These are phyloP conservation scores for Trichoderma sp. DNA, from an alignment of 2,329 filamentous ascomycete species.

Conservation along the genomic window DNA sequence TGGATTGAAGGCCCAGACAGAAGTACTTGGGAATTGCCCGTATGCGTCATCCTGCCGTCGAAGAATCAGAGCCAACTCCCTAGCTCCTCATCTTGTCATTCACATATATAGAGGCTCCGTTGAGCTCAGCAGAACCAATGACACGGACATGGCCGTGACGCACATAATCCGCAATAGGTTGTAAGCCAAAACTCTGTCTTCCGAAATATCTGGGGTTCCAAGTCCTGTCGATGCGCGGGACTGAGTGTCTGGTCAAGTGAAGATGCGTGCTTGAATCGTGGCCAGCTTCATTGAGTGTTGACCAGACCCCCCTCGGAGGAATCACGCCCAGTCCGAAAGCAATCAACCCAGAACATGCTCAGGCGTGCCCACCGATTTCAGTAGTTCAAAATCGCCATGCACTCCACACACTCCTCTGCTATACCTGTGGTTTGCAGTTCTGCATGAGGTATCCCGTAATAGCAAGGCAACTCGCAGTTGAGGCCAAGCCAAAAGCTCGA, in stretches of 20 bases:
- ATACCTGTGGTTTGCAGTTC: background rate
- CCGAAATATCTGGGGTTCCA: background rate
- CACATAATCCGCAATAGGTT: background rate
- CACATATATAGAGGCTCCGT: background rate
- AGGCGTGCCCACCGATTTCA: background rate
- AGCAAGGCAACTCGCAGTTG: background rate
- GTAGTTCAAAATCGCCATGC: background rate
- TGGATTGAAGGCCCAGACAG: background rate
- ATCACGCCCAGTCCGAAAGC: no score
- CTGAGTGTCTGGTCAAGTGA: background rate
- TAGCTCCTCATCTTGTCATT: background rate
- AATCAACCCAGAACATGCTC: background rate
- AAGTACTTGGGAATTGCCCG: background rate
- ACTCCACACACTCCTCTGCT: background rate
- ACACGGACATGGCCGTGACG: background rate
- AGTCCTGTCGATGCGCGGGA: background rate
- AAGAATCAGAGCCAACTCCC: background rate
- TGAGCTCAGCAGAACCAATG: background rate
- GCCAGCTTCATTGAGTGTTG: no score
- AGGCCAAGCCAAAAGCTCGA: background rate
- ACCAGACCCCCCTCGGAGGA: no score
- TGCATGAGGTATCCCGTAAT: background rate
- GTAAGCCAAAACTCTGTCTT: slow-evolving; percentile 16
- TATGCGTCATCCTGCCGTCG: background rate
- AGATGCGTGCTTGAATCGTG: no score